Conservation (phyloP, 2,329 filamentous ascomycete species). For the Pseudocercospora ulei region DNA sequence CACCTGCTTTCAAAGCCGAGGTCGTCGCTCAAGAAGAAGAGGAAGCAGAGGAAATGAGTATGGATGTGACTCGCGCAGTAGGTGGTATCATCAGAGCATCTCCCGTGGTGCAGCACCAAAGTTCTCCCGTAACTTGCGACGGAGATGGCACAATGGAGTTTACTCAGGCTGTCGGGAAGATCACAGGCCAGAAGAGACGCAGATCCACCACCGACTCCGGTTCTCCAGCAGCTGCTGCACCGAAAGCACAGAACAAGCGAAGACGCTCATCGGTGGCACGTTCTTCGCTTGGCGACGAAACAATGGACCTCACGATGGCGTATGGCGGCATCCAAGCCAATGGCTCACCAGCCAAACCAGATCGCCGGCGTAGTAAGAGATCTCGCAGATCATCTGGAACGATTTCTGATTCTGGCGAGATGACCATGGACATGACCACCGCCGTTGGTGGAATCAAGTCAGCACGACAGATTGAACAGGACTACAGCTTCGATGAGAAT, state of each 20-base stretch:
- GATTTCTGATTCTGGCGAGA: constrained; percentile 38
- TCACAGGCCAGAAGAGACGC: constrained; percentile 40
- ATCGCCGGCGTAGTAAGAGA: constrained; percentile 30
- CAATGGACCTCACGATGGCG: constrained; percentile 37
- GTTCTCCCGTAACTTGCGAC: constrained; percentile 33
- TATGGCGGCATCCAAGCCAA: constrained; percentile 32
- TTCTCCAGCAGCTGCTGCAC: constrained; percentile 25
- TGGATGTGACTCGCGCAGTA: constrained; percentile 82
- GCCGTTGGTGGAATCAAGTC: constrained; percentile 41
- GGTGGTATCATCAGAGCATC: constrained; percentile 61
- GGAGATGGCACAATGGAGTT: constrained; percentile 48
- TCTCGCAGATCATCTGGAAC: constrained; percentile 33
- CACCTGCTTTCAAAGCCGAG: constrained; percentile 37
- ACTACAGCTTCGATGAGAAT: constrained; percentile 34
- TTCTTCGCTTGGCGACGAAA: constrained; percentile 36
- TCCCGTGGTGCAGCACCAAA: constrained; percentile 27
- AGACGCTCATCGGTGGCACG: constrained; percentile 34
- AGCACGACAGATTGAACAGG: constrained; percentile 10
- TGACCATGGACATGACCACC: constrained; percentile 50
- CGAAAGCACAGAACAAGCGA: constrained; percentile 29
- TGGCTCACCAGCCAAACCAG: constrained; percentile 24
- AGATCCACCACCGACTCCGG: constrained; percentile 36
- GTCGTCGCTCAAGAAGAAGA: constrained; percentile 27
- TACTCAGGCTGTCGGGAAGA: constrained; percentile 47
- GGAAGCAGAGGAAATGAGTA: constrained; percentile 62